Evolutionary conservation across 2,329 filamentous ascomycete species (phyloP), one percentile per base, ranked within the genome.

Genomic region (Beauveria sp.): DNA sequence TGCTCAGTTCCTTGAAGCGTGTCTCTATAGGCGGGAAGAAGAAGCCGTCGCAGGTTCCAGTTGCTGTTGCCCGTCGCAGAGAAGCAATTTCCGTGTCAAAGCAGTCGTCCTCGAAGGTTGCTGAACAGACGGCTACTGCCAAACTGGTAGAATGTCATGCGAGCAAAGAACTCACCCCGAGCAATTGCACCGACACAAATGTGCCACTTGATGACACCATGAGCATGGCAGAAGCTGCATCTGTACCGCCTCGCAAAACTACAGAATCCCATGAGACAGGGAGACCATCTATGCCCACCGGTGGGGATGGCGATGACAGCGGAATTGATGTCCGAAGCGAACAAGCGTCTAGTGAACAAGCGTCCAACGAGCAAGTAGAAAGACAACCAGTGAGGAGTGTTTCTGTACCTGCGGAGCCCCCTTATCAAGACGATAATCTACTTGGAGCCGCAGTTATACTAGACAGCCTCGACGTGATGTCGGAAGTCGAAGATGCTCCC

Each of bases 1-100:
- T 68, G 14, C 57, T 70, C 12, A 6, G 40, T 50, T 18, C 65
- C 50, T n/a, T 38, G 26, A 60, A 62, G n/a, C 12, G 26, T 3
- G 14, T 48, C 16, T 48, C 50, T 9, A 31, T 60, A 26, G 12
- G 26, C 28, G 42, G 40, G 9, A 60, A 53, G 26, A 53, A 54
- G 28, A 60, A 60, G 5, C n/a, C 26, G 3, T n/a, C 26, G 45
- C 26, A 48, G 10, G 53, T 12, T 40, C 42, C n/a, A 24, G 60
- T 49, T 7, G 31, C 22, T 12, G 22, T 46, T 12, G n/a, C 66
- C 65, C 48, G 64, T 5, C 12, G 24, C 14, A 43, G n/a, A 16
- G 16, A 43, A 52, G 28, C 57, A 12, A 12, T 12, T 2, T 34
- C 10, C 10, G 7, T 38, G 26, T 5, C 34, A 31, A 24, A 18